phyloP scores from a whole-genome alignment of 306 rosid species.

The Prunus mume region DNA sequence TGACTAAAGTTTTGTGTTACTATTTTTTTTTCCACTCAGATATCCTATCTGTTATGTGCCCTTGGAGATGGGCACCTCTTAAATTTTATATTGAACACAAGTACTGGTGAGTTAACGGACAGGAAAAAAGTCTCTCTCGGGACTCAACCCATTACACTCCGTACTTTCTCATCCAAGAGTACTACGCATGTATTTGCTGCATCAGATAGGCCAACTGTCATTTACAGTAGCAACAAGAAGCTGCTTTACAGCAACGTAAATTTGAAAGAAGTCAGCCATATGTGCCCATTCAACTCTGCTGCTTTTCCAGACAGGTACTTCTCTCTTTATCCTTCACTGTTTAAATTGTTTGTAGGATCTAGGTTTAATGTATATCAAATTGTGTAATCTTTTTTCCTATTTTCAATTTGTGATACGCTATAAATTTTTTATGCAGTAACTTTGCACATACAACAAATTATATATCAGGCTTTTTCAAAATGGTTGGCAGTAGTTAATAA shows the following conservation, averaged over 20 bases:
- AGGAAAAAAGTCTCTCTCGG: conserved; percentile 98
- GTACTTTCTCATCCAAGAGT: conserved; percentile 93
- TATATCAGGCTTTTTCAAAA: not conserved
- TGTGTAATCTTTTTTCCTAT: not conserved
- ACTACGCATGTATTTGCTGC: conserved; percentile 97
- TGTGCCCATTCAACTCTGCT: conserved; percentile 99
- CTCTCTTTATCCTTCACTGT: not conserved
- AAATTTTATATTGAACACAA: conserved; percentile 77
- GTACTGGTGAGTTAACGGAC: conserved; percentile 78
- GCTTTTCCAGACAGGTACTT: conserved; percentile 97
- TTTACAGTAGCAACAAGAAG: conserved; percentile 95
- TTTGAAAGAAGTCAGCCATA: conserved; percentile 96
- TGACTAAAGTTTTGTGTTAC: not conserved
- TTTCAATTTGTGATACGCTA: not conserved
- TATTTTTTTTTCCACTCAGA: conserved; percentile 39
- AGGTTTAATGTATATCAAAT: not conserved
- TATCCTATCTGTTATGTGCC: conserved; percentile 89
- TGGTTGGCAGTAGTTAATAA: not conserved
- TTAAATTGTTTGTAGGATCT: not conserved
- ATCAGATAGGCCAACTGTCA: conserved; percentile 96
- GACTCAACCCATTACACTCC: conserved; percentile 95
- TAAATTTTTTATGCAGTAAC: not conserved
- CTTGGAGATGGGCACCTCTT: conserved; percentile 98
- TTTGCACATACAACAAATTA: too few relatives aligned
- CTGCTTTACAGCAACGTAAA: conserved; percentile 92